Percentiles rank a stretch among this genome's conserved stretches.
Evolutionary conservation across 305 asterid genomes (phyloP).

Genomic region (Fraxinus velutina): DNA sequence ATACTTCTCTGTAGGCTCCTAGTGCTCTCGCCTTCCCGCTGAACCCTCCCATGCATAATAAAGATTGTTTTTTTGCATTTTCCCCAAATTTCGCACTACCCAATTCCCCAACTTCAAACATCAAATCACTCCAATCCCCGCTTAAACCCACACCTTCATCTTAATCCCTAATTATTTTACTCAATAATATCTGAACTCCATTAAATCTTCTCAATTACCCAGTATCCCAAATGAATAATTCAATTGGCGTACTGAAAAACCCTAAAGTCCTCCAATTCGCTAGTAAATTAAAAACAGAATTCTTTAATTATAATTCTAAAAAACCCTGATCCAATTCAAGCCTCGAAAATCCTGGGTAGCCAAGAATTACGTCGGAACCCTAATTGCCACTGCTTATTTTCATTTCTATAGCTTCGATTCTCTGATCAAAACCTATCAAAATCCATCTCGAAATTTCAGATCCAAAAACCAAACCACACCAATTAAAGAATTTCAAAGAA

Average conservation of each 20-base stretch:
- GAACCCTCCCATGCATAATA: conserved; percentile 48
- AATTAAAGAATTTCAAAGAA: not conserved
- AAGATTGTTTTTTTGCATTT: conserved; percentile 33
- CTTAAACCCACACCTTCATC: not conserved
- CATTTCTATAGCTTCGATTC: conserved; percentile 20
- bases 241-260: conserved; percentile 11
- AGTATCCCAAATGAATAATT: not conserved
- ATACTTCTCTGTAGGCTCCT: conserved; percentile 16
- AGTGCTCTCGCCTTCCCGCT: conserved; percentile 34
- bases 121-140: conserved; percentile 22
- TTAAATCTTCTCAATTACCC: not conserved
- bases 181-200: not conserved
- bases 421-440: conserved; percentile 31
- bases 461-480: not conserved
- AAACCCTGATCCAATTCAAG: conserved; percentile 22
- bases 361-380: conserved; percentile 22
- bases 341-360: conserved; percentile 31
- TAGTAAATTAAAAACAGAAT: not conserved
- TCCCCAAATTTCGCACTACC: conserved; percentile 30
- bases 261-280: conserved; percentile 18
- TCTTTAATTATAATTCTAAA: conserved; percentile 8
- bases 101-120: conserved; percentile 23
- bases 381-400: conserved; percentile 16
- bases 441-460: conserved; percentile 23
- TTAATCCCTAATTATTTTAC: not conserved